Base-by-base conservation (phyloP, 192 early-diverging fungal genomes). In the Helicostylum pulchrum region DNA sequence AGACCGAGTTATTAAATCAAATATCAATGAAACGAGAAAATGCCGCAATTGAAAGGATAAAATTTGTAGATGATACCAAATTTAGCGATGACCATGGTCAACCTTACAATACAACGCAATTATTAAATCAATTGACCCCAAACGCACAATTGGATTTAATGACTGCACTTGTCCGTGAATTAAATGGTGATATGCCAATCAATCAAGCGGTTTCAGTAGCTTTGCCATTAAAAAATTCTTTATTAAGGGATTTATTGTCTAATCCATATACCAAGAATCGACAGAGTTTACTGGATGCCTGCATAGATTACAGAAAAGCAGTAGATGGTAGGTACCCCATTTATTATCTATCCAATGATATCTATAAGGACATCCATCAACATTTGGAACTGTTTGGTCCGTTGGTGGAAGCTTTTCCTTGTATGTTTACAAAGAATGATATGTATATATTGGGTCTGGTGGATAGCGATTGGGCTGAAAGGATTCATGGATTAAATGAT, bases 181-280 rank as follows among this genome's bases (percentile, higher is more conserved):
- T 68, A 1, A 49, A 53, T 21, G 67, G 67, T 21, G 67, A 68
- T 32, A 68, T 68, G 43, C 67, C 67, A 23, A 68, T 68, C 53
- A 53, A 62, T 42, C 60, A 62, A 49, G 60, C 60, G 9, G 23
- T 68, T 14, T 52, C 53, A 31, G 67, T 52, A 15, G 67, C 42
- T n/a, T 39, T 68, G 34, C 60, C 60, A 11, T 31, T 62, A n/a
- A 14, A 49, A 8, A 31, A 49, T 11, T 55, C 67, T 3, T 42
- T 15, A 21, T 31, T 68, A 15, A 51, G 26, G 26, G 31, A 23
- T 3, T 1, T 62, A 46, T 21, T 51, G 47, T 43, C 14, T 32
- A 1, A 21, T 23, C 1, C 21, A 12, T 3, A 43, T 9, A 11
- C 21, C 7, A 7, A 21, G 15, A 36, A n/a, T 19, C 47, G 60